These are phyloP conservation scores for Parachaetomium inaequale DNA, from an alignment of 495 filamentous ascomycete species.

Conservation along the genomic window DNA sequence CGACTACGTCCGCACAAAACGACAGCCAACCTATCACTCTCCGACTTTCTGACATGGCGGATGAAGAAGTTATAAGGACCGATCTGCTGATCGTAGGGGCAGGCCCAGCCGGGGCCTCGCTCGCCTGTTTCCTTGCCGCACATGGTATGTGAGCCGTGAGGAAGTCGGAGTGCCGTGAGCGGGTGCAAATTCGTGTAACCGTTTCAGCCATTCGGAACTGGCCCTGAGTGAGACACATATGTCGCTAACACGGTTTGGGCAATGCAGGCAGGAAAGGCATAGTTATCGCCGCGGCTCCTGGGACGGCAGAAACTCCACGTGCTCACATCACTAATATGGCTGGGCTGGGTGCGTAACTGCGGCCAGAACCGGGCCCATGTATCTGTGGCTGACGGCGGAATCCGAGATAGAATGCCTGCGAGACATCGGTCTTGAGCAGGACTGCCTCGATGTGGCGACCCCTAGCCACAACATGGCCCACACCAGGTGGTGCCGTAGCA, in stretches of 20 bases:
- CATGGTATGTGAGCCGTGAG: slow-evolving; percentile 40
- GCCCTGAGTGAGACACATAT: not conserved
- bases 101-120: slow-evolving; percentile 52
- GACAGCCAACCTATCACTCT: not conserved
- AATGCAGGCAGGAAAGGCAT: slow-evolving; percentile 44
- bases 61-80: slow-evolving; percentile 37
- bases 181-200: not conserved
- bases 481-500: slow-evolving; percentile 52
- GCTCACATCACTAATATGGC: slow-evolving; percentile 55
- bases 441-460: slow-evolving; percentile 36
- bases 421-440: slow-evolving; percentile 49
- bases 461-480: slow-evolving; percentile 44
- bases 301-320: slow-evolving; percentile 50
- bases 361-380: too few relatives aligned
- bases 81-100: slow-evolving; percentile 54
- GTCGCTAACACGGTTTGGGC: not conserved
- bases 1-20: not conserved
- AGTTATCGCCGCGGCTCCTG: slow-evolving; percentile 45
- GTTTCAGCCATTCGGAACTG: too few relatives aligned
- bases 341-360: slow-evolving; percentile 20
- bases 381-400: not conserved
- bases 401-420: slow-evolving; percentile 45
- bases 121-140: slow-evolving; percentile 53
- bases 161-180: not conserved
- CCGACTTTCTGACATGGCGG: not conserved